phyloP scores from a whole-genome alignment of 331 rosid genomes.

The Pyrus hybrid region DNA sequence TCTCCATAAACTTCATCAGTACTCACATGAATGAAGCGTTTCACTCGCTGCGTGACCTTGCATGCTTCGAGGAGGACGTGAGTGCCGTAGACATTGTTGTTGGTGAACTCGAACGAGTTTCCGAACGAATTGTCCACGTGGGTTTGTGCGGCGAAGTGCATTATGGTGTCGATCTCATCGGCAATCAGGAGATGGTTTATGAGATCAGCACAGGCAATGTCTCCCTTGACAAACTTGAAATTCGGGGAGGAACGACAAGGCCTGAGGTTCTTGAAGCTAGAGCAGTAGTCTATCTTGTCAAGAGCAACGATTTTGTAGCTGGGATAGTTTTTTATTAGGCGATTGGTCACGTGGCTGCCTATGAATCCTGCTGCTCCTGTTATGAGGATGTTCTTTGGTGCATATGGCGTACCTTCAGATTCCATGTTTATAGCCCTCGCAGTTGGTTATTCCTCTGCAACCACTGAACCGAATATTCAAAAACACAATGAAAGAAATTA shows the following conservation, averaged over 20 bases:
- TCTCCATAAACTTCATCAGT: conserved; percentile 66
- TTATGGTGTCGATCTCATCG: conserved; percentile 62
- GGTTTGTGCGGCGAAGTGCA: conserved; percentile 79
- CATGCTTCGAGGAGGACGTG: conserved; percentile 76
- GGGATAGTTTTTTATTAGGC: conserved; percentile 43
- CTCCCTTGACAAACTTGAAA: conserved; percentile 60
- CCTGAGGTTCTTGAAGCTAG: conserved; percentile 44
- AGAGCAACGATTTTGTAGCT: conserved; percentile 55
- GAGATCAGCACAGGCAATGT: conserved; percentile 49
- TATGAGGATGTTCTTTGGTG: conserved; percentile 51
- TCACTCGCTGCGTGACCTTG: conserved; percentile 37
- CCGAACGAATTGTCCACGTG: conserved; percentile 77
- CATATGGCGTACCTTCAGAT: conserved; percentile 21
- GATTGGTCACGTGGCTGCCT: conserved; percentile 62
- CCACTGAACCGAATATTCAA: neutral
- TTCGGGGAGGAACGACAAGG: conserved; percentile 36
- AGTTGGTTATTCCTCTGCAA: neutral
- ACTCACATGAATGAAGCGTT: conserved; percentile 57
- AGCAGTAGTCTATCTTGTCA: conserved; percentile 65
- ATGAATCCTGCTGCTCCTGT: conserved; percentile 79
- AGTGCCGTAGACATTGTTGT: conserved; percentile 70
- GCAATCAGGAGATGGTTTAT: conserved; percentile 47
- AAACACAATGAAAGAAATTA: neutral
- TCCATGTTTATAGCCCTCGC: conserved; percentile 18
- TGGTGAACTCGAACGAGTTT: conserved; percentile 66